phyloP scores from a whole-genome alignment of 148 eudicot species.

The Vaccinium macrocarpon region DNA sequence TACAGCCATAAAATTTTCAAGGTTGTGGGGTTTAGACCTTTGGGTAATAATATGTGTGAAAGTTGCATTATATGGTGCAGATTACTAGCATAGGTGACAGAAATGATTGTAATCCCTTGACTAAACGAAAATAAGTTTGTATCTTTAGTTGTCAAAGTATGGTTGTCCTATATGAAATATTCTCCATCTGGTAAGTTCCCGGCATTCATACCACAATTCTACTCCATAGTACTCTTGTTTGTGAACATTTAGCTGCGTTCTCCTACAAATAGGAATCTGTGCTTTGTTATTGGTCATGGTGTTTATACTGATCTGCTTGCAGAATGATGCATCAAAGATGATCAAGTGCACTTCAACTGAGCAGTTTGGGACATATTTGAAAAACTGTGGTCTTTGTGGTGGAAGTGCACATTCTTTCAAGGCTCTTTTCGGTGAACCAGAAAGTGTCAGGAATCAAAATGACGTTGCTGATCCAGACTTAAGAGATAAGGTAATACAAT shows the following conservation, averaged over 20 bases:
- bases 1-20: background rate
- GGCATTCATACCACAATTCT: background rate
- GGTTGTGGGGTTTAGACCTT: background rate
- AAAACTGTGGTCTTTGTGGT: conserved; percentile 41
- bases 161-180: background rate
- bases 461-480: conserved; percentile 33
- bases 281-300: conserved; percentile 13
- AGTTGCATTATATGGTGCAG: background rate
- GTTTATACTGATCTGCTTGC: conserved; percentile 21
- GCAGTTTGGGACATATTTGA: conserved; percentile 19
- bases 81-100: background rate
- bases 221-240: background rate
- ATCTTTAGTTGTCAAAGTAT: background rate
- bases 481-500: conserved; percentile 52
- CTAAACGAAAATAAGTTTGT: background rate
- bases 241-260: background rate
- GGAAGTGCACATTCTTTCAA: conserved; percentile 38
- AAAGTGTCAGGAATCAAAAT: conserved; percentile 27
- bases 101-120: background rate
- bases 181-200: background rate
- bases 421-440: conserved; percentile 42
- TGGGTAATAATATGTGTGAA: background rate
- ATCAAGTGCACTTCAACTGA: conserved; percentile 19
- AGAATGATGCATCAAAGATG: conserved; percentile 56
- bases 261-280: background rate